These are phyloP conservation scores for Pterulicium gracile DNA, from an alignment of 1,284 basidiomycete species.

Conservation along the genomic window DNA sequence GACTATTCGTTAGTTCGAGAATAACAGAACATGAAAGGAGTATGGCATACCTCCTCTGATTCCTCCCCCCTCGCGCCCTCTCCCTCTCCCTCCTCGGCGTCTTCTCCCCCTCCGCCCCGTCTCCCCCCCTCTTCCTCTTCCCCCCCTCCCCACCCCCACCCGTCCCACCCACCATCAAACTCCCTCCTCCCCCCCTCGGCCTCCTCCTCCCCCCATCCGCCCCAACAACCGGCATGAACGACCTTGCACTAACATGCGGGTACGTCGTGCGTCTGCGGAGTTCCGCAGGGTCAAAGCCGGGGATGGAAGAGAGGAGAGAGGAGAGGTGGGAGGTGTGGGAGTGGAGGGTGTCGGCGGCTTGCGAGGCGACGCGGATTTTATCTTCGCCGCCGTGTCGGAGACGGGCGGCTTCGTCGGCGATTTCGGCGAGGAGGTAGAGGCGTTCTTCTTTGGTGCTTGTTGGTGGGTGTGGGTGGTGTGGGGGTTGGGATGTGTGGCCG, in stretches of 20 bases:
- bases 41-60: constrained; percentile 42
- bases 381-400: constrained; percentile 96
- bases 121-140: constrained; percentile 46
- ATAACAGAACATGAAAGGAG: constrained; percentile 8
- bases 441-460: constrained; percentile 58
- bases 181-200: constrained; percentile 35
- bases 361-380: constrained; percentile 95
- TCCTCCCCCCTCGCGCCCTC: constrained; percentile 36
- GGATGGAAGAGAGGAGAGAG: constrained; percentile 52
- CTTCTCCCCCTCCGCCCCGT: constrained; percentile 47
- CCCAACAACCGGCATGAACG: constrained; percentile 47
- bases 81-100: constrained; percentile 34
- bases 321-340: constrained; percentile 63
- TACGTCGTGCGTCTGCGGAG: constrained; percentile 58
- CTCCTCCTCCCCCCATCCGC: constrained; percentile 51
- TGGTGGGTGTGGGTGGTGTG: no score
- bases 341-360: constrained; percentile 85
- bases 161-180: constrained; percentile 32
- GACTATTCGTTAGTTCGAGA: constrained; percentile 20
- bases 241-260: constrained; percentile 58
- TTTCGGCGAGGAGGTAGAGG: constrained; percentile 81
- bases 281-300: constrained; percentile 50
- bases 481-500: no score
- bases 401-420: constrained; percentile 85
- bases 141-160: constrained; percentile 39